Conservation (phyloP, 2,329 filamentous ascomycete species). For the Cordyceps farinosa region DNA sequence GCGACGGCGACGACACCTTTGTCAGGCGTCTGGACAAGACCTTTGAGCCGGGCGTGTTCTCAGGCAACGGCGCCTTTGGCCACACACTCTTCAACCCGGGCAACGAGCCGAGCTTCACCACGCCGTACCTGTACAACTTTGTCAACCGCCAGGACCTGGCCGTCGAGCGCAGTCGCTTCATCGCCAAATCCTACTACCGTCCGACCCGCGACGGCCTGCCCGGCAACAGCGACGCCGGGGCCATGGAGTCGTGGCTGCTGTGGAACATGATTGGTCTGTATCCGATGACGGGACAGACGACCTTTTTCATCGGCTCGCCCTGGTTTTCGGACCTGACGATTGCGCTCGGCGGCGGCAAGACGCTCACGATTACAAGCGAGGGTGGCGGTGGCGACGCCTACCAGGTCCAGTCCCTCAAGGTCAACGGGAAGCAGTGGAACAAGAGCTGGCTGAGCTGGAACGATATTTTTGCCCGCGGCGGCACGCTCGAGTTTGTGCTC, state of each 20-base stretch:
- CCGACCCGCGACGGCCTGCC: constrained; percentile 56
- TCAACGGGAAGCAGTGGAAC: constrained; percentile 62
- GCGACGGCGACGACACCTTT: constrained; percentile 55
- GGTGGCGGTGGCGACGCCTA: constrained; percentile 47
- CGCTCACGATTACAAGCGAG: constrained; percentile 50
- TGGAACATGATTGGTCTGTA: constrained; percentile 69
- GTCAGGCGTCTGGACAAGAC: constrained; percentile 57
- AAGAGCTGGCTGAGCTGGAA: constrained; percentile 64
- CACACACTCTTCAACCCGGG: constrained; percentile 63
- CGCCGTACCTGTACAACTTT: constrained; percentile 68
- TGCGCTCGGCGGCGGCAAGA: constrained; percentile 51
- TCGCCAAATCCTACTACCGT: constrained; percentile 59
- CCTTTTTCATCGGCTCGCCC: constrained; percentile 61
- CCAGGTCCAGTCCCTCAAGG: constrained; percentile 63
- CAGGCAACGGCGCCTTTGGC: constrained; percentile 41
- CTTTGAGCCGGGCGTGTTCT: constrained; percentile 49
- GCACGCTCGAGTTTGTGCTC: constrained; percentile 62
- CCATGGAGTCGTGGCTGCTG: constrained; percentile 68
- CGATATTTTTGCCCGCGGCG: constrained; percentile 62
- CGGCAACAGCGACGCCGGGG: constrained; percentile 68
- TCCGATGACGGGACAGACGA: constrained; percentile 64
- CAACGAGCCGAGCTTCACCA: constrained; percentile 65
- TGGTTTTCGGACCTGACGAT: constrained; percentile 61
- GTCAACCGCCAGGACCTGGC: constrained; percentile 59
- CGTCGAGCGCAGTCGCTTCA: constrained; percentile 54